phyloP scores from a whole-genome alignment of 768 basidiomycete genomes.

The Hirschioporus abietinus region DNA sequence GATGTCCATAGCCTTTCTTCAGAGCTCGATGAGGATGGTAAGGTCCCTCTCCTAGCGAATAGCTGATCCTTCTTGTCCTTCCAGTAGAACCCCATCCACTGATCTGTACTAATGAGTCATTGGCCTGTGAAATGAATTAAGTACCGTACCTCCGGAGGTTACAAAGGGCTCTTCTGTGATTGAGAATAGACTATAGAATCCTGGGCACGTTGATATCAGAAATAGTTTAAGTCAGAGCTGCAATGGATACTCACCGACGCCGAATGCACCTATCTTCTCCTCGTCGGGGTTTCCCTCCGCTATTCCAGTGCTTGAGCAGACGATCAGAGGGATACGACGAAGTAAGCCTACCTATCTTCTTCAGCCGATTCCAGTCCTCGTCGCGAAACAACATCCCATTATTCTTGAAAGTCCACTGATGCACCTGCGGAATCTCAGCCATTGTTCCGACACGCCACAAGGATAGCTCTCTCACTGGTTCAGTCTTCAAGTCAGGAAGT shows the following conservation, averaged over 20 bases:
- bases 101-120: slow-evolving; percentile 45
- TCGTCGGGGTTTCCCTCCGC: slow-evolving; percentile 94
- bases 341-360: slow-evolving; percentile 68
- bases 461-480: neutral
- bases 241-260: slow-evolving; percentile 50
- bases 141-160: slow-evolving; percentile 59
- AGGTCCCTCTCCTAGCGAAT: slow-evolving; percentile 71
- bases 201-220: slow-evolving; percentile 23
- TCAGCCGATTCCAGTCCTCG: slow-evolving; percentile 84
- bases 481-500: neutral
- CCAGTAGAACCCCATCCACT: slow-evolving; percentile 97
- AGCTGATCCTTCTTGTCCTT: slow-evolving; percentile 92
- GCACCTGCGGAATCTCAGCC: slow-evolving; percentile 70
- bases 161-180: slow-evolving; percentile 82
- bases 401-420: slow-evolving; percentile 83
- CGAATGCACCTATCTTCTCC: slow-evolving; percentile 93
- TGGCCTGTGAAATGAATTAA: slow-evolving; percentile 27
- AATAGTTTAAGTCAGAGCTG: neutral
- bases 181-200: slow-evolving; percentile 78
- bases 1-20: slow-evolving; percentile 62
- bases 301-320: slow-evolving; percentile 19
- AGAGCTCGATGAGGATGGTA: slow-evolving; percentile 36
- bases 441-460: slow-evolving; percentile 13
- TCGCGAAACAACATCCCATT: slow-evolving; percentile 79
- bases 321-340: slow-evolving; percentile 8